Conservation (phyloP, 345 rosid species). For the Geranium brycei region DNA sequence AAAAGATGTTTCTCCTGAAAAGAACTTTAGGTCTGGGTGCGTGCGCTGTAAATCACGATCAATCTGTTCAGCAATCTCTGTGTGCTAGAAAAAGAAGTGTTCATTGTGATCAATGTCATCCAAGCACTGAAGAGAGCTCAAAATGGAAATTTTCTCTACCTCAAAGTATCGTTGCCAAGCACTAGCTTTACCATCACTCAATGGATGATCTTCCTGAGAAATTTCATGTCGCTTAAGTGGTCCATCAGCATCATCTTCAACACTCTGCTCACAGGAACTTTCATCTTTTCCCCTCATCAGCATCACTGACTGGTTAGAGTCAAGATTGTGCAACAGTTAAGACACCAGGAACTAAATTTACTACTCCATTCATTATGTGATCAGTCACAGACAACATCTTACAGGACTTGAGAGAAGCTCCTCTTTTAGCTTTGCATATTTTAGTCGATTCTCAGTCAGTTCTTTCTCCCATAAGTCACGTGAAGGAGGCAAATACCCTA, state of each 20-base stretch:
- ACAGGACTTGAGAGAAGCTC: slow-evolving; percentile 66
- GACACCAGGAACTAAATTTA: slow-evolving; percentile 5
- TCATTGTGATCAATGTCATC: slow-evolving; percentile 6
- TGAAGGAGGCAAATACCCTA: slow-evolving; percentile 51
- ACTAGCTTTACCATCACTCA: slow-evolving; percentile 49
- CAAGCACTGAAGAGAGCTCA: slow-evolving; percentile 5
- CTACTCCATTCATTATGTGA: not conserved
- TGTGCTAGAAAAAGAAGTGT: slow-evolving; percentile 29
- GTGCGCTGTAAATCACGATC: slow-evolving; percentile 63
- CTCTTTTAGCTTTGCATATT: slow-evolving; percentile 45
- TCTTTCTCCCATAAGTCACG: slow-evolving; percentile 55
- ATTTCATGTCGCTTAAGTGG: slow-evolving; percentile 42
- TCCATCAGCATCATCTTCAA: slow-evolving; percentile 33
- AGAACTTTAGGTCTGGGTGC: slow-evolving; percentile 61
- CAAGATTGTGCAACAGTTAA: slow-evolving; percentile 18
- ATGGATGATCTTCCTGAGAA: slow-evolving; percentile 64
- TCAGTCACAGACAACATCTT: slow-evolving; percentile 19
- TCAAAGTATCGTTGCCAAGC: slow-evolving; percentile 54
- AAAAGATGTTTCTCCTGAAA: slow-evolving; percentile 42
- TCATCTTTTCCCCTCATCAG: slow-evolving; percentile 17
- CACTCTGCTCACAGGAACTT: slow-evolving; percentile 16
- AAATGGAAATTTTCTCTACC: slow-evolving; percentile 18
- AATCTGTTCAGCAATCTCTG: slow-evolving; percentile 56
- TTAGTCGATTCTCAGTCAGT: slow-evolving; percentile 37
- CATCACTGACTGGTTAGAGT: slow-evolving; percentile 49